Percentiles rank a stretch among this genome's conserved stretches.
Evolutionary conservation across 768 basidiomycete species (phyloP).

Genomic region (Lactifluus rugatus): DNA sequence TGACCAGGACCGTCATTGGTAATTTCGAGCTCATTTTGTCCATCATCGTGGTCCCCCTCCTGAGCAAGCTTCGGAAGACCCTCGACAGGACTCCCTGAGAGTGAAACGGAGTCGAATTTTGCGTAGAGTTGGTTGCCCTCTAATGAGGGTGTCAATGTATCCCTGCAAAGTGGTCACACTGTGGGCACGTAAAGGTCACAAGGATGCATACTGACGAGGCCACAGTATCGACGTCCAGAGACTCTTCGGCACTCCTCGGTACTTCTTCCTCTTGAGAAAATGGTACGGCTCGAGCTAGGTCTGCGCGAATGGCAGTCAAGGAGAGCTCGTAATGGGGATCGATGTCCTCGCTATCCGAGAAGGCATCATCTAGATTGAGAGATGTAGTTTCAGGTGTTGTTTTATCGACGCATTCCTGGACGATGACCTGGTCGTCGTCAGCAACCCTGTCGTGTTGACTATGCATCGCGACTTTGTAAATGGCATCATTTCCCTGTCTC

Average conservation of each 20-base stretch:
- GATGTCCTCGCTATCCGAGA: conserved; percentile 47
- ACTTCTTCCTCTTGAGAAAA: conserved; percentile 28
- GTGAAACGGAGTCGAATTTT: conserved; percentile 10
- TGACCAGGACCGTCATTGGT: not conserved
- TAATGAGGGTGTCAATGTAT: conserved; percentile 24
- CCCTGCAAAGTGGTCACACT: conserved; percentile 18
- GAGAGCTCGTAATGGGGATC: conserved; percentile 45
- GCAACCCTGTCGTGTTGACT: not conserved
- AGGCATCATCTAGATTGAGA: conserved; percentile 48
- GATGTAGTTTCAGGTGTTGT: not conserved
- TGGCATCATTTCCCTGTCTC: not conserved
- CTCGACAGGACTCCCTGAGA: conserved; percentile 1
- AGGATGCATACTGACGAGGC: conserved; percentile 2
- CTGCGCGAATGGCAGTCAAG: conserved; percentile 49
- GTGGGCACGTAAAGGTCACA: not conserved
- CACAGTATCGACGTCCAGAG: conserved; percentile 46
- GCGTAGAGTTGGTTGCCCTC: conserved; percentile 19
- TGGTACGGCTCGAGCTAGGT: conserved; percentile 44
- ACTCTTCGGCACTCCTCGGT: conserved; percentile 23
- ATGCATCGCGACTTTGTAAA: not conserved
- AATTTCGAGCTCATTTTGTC: not conserved
- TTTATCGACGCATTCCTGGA: not conserved
- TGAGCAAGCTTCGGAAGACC: not conserved
- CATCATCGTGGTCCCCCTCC: not conserved
- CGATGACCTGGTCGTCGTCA: not conserved